A percentile compares a stretch with the other conserved stretches of the same genome.
These are phyloP conservation scores for Lactarius indigo DNA, from an alignment of 768 basidiomycete species.

Conservation along the genomic window DNA sequence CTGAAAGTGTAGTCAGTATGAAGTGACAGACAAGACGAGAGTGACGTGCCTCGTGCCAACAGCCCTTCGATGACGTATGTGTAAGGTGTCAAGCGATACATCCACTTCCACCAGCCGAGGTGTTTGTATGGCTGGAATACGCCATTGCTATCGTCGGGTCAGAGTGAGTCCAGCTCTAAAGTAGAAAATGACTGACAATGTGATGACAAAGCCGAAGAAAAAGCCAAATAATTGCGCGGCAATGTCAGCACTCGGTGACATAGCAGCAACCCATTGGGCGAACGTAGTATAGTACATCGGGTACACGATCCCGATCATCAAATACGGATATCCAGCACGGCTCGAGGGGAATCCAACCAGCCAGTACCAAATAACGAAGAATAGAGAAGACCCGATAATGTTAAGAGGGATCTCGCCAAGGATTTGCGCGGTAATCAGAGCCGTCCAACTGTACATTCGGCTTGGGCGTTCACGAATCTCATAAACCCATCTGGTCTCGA, in stretches of 20 bases:
- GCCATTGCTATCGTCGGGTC: slow-evolving; percentile 37
- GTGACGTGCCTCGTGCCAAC: slow-evolving; percentile 41
- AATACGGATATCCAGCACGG: slow-evolving; percentile 40
- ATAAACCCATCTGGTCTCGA: slow-evolving; percentile 38
- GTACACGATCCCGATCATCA: slow-evolving; percentile 37
- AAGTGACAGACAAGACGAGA: not conserved
- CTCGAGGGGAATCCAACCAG: slow-evolving; percentile 38
- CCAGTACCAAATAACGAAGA: slow-evolving; percentile 50
- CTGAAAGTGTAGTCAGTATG: slow-evolving; percentile 32
- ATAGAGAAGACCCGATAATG: slow-evolving; percentile 38
- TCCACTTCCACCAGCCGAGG: slow-evolving; percentile 45
- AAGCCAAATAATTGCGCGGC: slow-evolving; percentile 39
- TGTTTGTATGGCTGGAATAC: slow-evolving; percentile 44
- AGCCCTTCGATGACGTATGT: slow-evolving; percentile 40
- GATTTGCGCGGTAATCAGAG: slow-evolving; percentile 36
- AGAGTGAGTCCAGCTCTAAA: not conserved
- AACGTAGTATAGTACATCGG: slow-evolving; percentile 45
- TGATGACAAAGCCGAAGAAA: slow-evolving; percentile 39
- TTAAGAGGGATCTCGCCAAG: slow-evolving; percentile 45
- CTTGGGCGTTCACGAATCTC: slow-evolving; percentile 42
- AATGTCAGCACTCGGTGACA: slow-evolving; percentile 40
- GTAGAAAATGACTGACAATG: slow-evolving; percentile 36
- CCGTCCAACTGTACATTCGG: slow-evolving; percentile 42
- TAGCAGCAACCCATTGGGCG: slow-evolving; percentile 40
- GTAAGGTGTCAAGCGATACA: slow-evolving; percentile 36